Base-by-base conservation (phyloP, 192 early-diverging fungal species). In the Coemansia sp. region DNA sequence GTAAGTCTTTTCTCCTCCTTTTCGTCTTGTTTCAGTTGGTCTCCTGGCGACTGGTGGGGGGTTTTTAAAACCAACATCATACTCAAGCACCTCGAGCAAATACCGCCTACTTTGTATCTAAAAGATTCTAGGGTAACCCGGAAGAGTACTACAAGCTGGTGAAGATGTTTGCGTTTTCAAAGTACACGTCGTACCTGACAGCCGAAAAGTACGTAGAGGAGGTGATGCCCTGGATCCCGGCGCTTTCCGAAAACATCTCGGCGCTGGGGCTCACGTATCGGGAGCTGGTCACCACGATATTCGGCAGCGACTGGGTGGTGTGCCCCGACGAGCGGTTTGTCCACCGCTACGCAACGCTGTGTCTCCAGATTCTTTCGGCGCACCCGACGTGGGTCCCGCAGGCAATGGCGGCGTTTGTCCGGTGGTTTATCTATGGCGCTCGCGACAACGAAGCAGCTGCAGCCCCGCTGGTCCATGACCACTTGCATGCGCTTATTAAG, bases 351-450 rank as follows among this genome's bases (percentile, higher is more conserved):
- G 58, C 70, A 4, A 76, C 75, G 11, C 46, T 76, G 65, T 56
- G 71, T 35, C 56, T 77, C 3, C 70, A 77, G 70, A 59, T 77
- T 9, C 45, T 72, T 9, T 72, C 75, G 7, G 75, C 75, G 0
- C 75, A 72, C 29, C 75, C 75, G 34, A 62, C 63, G 33, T 77
- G 75, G 75, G 69, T 72, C 10, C 66, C 70, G 6, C 63, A 77
- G 57, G 70, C 70, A 17, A 72, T 72, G 66, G 19, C 66, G 0
- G 62, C 75, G 25, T 43, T 77, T 38, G 67, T 69, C 29, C 69
- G 70, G 34, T 77, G 75, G 75, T 77, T 77, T 53, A 35, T 49
- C 2, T 77, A 55, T 69, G 75, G 75, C 43, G 46, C 62, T 3
- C 70, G 61, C 15, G 48, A 46, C 7, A 25, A 29, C 6, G 70